These are phyloP conservation scores for Kandelia obovata DNA, from an alignment of 345 rosid species.

Conservation along the genomic window DNA sequence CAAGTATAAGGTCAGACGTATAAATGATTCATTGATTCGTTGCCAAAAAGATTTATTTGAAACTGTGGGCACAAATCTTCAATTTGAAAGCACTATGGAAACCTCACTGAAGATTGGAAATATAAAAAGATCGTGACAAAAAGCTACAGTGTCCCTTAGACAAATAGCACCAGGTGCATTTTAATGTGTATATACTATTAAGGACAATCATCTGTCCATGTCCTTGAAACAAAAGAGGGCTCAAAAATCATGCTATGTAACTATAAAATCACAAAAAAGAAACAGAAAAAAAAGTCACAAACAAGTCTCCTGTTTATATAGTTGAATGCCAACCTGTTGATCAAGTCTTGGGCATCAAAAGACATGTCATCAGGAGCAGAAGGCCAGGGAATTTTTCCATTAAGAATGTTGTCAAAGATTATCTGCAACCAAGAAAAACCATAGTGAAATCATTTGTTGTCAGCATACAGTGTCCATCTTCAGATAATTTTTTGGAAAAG, in stretches of 20 bases:
- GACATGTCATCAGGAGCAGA: slow-evolving; percentile 62
- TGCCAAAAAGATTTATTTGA: neutral
- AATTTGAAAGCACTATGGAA: too few relatives aligned
- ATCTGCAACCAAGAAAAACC: slow-evolving; percentile 39
- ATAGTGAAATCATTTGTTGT: too few relatives aligned
- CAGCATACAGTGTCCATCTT: too few relatives aligned
- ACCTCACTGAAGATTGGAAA: too few relatives aligned
- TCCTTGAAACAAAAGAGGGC: neutral
- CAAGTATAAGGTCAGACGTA: neutral
- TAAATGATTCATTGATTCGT: neutral
- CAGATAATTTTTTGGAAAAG: neutral
- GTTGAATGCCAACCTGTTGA: slow-evolving; percentile 52
- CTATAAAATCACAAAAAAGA: neutral
- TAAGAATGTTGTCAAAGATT: slow-evolving; percentile 77
- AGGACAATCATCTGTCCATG: neutral
- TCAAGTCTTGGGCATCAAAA: slow-evolving; percentile 71
- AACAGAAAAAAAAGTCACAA: slow-evolving; percentile 7
- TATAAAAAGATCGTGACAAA: too few relatives aligned
- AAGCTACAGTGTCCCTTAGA: too few relatives aligned
- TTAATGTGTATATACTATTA: neutral
- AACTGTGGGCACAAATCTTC: too few relatives aligned
- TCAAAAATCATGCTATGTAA: neutral
- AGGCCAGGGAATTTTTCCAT: slow-evolving; percentile 78
- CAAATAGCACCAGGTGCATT: too few relatives aligned
- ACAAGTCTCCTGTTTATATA: slow-evolving; percentile 7